Evolutionary conservation across 352 stramenopile species (phyloP).

Genomic region (Phytophthora uliginosa): DNA sequence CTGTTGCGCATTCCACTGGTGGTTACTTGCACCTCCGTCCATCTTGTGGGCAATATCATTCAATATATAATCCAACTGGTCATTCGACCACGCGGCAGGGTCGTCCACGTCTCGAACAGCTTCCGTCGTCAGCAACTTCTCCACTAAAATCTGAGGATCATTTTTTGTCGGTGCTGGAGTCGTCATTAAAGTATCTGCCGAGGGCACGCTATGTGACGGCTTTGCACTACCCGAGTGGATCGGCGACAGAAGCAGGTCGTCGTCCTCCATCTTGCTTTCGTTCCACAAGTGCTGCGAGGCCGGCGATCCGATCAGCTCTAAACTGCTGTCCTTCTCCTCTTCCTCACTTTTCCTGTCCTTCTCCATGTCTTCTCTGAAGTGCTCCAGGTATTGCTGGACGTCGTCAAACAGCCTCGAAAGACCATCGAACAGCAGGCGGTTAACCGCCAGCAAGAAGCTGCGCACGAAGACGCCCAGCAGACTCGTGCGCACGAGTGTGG

Average conservation of each 20-base stretch:
- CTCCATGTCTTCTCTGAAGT: constrained; percentile 49
- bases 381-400: constrained; percentile 59
- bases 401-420: constrained; percentile 78
- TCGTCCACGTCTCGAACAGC: constrained; percentile 40
- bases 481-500: constrained; percentile 59
- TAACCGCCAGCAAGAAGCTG: constrained; percentile 67
- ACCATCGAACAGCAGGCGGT: constrained; percentile 75
- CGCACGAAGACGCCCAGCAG: constrained; percentile 79
- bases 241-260: constrained; percentile 49
- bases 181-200: constrained; percentile 26
- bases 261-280: constrained; percentile 24
- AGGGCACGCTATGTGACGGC: constrained; percentile 7
- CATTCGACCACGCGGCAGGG: constrained; percentile 53
- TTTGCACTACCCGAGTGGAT: constrained; percentile 32
- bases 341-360: constrained; percentile 25
- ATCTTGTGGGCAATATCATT: constrained; percentile 50
- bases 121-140: constrained; percentile 17
- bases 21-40: constrained; percentile 33
- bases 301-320: constrained; percentile 35
- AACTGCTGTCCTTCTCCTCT: constrained; percentile 25
- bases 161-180: constrained; percentile 20
- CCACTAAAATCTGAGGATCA: constrained; percentile 11
- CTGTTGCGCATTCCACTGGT: not conserved
- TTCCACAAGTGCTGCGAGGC: constrained; percentile 45
- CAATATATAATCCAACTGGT: constrained; percentile 71